These are phyloP conservation scores for Camptophora hylomeconis DNA, from an alignment of 2,329 filamentous ascomycete genomes.

Conservation along the genomic window DNA sequence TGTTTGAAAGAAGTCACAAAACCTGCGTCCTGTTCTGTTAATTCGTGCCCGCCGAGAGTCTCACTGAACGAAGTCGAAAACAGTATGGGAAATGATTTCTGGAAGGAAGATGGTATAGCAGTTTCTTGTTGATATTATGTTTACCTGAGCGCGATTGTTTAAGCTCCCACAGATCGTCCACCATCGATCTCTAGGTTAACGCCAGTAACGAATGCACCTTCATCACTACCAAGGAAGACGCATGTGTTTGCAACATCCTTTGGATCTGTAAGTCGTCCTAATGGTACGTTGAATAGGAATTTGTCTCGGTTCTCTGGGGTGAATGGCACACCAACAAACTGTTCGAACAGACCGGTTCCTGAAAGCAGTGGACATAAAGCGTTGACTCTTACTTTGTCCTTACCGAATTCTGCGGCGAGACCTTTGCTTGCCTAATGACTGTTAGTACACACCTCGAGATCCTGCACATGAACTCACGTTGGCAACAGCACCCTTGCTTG, in stretches of 20 bases:
- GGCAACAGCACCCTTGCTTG: slow-evolving; percentile 31
- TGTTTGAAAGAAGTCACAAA: too few relatives aligned
- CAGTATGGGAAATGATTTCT: neutral
- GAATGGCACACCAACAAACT: slow-evolving; percentile 28
- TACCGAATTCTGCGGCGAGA: slow-evolving; percentile 36
- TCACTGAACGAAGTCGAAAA: neutral
- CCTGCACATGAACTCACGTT: slow-evolving; percentile 22
- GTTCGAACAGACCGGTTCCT: slow-evolving; percentile 46
- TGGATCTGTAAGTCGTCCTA: slow-evolving; percentile 30
- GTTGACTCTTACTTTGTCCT: slow-evolving; percentile 36
- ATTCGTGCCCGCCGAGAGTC: neutral
- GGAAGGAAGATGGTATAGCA: too few relatives aligned
- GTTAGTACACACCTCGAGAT: neutral
- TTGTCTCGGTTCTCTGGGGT: slow-evolving; percentile 32
- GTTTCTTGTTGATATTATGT: neutral
- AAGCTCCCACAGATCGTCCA: slow-evolving; percentile 4
- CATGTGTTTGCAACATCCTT: slow-evolving; percentile 58
- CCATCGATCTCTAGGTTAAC: slow-evolving; percentile 6
- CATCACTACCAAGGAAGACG: slow-evolving; percentile 42
- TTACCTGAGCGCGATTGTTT: neutral
- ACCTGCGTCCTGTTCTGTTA: neutral
- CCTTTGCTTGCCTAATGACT: slow-evolving; percentile 41
- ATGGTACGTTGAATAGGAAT: slow-evolving; percentile 31
- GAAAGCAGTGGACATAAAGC: slow-evolving; percentile 51
- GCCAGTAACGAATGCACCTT: slow-evolving; percentile 5